Conservation (phyloP, 176 grass and related monocot genomes). For the Calamus simplicifolius region DNA sequence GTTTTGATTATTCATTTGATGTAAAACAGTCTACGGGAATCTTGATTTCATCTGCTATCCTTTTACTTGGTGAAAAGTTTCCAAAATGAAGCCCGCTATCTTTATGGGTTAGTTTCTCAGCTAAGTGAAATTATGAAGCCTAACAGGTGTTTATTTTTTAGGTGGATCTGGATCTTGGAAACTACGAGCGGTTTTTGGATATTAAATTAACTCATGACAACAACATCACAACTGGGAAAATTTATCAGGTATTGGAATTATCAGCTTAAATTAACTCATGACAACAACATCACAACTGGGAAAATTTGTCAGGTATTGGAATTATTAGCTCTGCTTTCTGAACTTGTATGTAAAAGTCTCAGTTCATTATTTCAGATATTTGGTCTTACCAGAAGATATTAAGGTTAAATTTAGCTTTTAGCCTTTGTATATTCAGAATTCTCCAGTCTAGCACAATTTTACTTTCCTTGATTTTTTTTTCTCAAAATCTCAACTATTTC, state of each 20-base stretch:
- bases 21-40: no score
- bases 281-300: conserved; percentile 47
- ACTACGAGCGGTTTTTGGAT: conserved; percentile 48
- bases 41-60: no score
- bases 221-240: conserved; percentile 48
- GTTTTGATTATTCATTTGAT: no score
- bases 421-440: no score
- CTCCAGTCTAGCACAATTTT: neutral
- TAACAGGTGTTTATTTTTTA: conserved; percentile 8
- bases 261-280: conserved; percentile 27
- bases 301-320: conserved; percentile 43
- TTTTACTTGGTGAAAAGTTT: no score
- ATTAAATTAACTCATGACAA: conserved; percentile 40
- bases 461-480: conserved; percentile 7
- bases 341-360: neutral
- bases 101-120: neutral
- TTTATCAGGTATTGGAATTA: conserved; percentile 31
- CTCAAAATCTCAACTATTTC: conserved; percentile 4
- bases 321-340: neutral
- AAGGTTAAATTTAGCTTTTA: no score
- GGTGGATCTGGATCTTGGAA: conserved; percentile 50
- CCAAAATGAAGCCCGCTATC: no score
- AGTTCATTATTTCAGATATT: no score
- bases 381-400: no score
- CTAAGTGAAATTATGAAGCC: neutral